Evolutionary conservation across 495 filamentous ascomycete genomes (phyloP), one percentile per base, ranked within the genome.

Genomic region (Podospora tetraspora): DNA sequence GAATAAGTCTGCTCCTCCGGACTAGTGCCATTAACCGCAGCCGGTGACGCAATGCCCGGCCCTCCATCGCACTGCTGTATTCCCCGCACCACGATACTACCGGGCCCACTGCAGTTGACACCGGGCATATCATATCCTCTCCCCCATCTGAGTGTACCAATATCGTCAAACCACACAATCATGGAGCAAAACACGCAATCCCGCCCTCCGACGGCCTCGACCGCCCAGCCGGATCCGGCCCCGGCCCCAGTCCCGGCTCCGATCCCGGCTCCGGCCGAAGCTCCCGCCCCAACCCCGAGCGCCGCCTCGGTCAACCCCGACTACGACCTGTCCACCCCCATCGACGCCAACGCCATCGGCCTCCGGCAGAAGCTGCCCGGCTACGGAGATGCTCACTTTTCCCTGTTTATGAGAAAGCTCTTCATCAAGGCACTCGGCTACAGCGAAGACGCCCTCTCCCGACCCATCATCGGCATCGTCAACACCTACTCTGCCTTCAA

Each of bases 391-490:
- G 80, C 87, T 0, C 88, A 90, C 73, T 91, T 91, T 78, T 88
- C 86, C 4, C 83, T 90, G 1, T 91, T 91, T 68, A 82, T 91
- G 23, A 83, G 88, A 21, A 90, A 90, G 72, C 87, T 86, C 27
- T 91, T 90, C 73, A 89, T 91, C 77, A 91, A 91, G 72, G 86
- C 87, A 1, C 78, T 89, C 0, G 88, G 88, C 12, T 90, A 89
- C 78, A 84, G 84, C 63, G 88, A 90, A 72, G 88, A 89, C 68
- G 85, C 88, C 0, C 84, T 90, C 22, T 86, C 86, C 0, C 79
- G 87, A 1, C 88, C 88, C 2, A 87, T 90, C 64, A 80, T 91
- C 25, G 88, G 88, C 23, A 84, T 91, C 68, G 85, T 88, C 75
- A 89, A 90, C 76, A 90, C 88, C 0, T 84, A 81, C 69, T 91